Evolutionary conservation across 2,329 filamentous ascomycete genomes (phyloP).

Genomic region (Sarocladium strictum): DNA sequence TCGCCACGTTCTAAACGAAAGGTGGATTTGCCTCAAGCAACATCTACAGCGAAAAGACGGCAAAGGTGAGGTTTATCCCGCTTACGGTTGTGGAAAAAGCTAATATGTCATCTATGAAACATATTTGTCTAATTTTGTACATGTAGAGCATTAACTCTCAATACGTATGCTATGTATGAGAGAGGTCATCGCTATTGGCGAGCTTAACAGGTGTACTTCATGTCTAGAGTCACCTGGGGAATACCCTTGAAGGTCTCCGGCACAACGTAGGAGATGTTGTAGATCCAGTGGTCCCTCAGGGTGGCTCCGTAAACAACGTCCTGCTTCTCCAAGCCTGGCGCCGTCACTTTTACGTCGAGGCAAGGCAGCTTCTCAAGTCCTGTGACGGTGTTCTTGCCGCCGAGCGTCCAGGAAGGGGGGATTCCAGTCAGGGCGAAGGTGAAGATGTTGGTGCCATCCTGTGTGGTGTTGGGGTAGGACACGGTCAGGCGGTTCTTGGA

Average conservation of each 20-base stretch:
- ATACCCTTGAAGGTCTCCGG: conserved; percentile 31
- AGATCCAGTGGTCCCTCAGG: conserved; percentile 35
- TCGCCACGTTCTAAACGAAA: too few relatives aligned
- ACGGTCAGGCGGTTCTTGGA: conserved; percentile 25
- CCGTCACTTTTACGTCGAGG: conserved; percentile 30
- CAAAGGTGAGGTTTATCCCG: too few relatives aligned
- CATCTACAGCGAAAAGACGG: too few relatives aligned
- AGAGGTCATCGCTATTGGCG: too few relatives aligned
- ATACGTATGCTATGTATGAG: too few relatives aligned
- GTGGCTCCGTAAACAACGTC: conserved; percentile 29
- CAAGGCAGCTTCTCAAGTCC: conserved; percentile 32
- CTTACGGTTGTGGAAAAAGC: too few relatives aligned
- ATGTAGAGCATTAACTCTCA: too few relatives aligned
- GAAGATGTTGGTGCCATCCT: conserved; percentile 31
- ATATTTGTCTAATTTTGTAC: too few relatives aligned
- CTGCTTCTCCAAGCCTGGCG: conserved; percentile 29
- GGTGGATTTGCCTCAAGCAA: too few relatives aligned
- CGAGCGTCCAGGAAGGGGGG: conserved; percentile 31
- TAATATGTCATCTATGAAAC: too few relatives aligned
- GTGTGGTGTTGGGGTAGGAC: conserved; percentile 33
- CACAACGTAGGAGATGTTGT: conserved; percentile 40
- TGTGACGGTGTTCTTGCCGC: conserved; percentile 21
- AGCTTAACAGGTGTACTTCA: conserved; percentile 22
- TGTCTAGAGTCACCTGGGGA: conserved; percentile 28
- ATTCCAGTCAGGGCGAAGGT: conserved; percentile 32